A percentile compares a stretch with the other conserved stretches of the same genome.
phyloP scores from a whole-genome alignment of 176 grass and related monocot species.

The Musa schizocarpa region DNA sequence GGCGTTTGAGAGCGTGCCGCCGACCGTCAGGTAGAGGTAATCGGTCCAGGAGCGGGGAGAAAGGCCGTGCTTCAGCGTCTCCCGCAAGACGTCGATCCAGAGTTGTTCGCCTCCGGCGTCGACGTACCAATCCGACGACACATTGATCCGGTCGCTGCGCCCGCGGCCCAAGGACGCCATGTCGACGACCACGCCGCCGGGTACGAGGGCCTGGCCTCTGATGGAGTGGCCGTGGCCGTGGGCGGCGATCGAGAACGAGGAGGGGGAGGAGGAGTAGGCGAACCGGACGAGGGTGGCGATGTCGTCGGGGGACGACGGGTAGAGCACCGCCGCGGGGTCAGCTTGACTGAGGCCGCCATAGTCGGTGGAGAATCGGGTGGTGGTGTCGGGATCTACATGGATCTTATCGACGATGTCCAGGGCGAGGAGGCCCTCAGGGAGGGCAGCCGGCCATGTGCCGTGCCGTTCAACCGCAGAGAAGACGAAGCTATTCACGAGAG shows the following conservation, averaged over 20 bases:
- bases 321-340: neutral
- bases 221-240: conserved; percentile 40
- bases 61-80: conserved; percentile 37
- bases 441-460: neutral
- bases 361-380: neutral
- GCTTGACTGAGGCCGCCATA: conserved; percentile 32
- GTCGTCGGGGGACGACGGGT: conserved; percentile 24
- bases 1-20: conserved; percentile 73
- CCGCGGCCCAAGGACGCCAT: conserved; percentile 27
- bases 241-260: conserved; percentile 33
- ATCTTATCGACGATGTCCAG: conserved; percentile 25
- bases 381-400: neutral
- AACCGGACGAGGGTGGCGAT: conserved; percentile 37
- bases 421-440: conserved; percentile 6
- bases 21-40: conserved; percentile 46
- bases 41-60: conserved; percentile 40
- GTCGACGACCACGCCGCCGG: conserved; percentile 40
- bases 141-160: conserved; percentile 21
- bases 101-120: conserved; percentile 53
- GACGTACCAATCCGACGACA: conserved; percentile 21
- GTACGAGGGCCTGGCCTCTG: conserved; percentile 31
- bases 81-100: conserved; percentile 44
- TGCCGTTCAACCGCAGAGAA: neutral
- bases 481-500: conserved; percentile 12
- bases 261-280: conserved; percentile 1